phyloP scores from a whole-genome alignment of 495 filamentous ascomycete species.

The Hypoxylon cercidicola region DNA sequence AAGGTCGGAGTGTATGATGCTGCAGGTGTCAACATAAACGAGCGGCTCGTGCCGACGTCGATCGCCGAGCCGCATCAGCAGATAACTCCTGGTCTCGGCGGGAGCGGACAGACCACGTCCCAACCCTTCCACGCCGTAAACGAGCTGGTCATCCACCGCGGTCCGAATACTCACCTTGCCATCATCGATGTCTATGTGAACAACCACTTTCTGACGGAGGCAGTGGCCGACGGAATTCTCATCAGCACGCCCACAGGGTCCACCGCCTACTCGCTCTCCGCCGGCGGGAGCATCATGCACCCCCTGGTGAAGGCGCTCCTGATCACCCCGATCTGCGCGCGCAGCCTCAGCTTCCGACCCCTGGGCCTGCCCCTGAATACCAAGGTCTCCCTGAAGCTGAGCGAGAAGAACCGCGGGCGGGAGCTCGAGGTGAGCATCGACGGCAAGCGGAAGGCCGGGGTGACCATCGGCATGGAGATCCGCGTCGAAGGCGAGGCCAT shows the following conservation, averaged over 20 bases:
- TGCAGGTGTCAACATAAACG: constrained; percentile 64
- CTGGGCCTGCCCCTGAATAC: constrained; percentile 88
- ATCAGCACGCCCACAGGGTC: constrained; percentile 93
- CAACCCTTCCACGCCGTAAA: constrained; percentile 87
- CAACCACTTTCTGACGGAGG: constrained; percentile 86
- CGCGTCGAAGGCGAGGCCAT: constrained; percentile 84
- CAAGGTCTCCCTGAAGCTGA: constrained; percentile 82
- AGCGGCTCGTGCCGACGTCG: constrained; percentile 57
- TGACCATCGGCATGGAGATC: constrained; percentile 86
- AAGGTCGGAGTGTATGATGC: constrained; percentile 81
- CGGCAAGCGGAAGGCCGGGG: constrained; percentile 77
- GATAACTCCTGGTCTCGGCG: constrained; percentile 5
- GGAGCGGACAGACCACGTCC: constrained; percentile 38
- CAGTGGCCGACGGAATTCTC: constrained; percentile 94
- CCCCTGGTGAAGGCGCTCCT: constrained; percentile 87
- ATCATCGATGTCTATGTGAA: constrained; percentile 90
- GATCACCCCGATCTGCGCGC: constrained; percentile 92
- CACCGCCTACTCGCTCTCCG: constrained; percentile 92
- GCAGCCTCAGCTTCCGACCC: constrained; percentile 90
- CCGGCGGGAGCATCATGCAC: constrained; percentile 94
- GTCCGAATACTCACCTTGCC: constrained; percentile 86
- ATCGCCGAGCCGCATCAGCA: constrained; percentile 54
- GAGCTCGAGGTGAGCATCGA: constrained; percentile 92
- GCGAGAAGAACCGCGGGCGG: constrained; percentile 81
- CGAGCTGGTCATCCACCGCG: constrained; percentile 92